Percentiles rank a stretch among this genome's conserved stretches.
These are phyloP conservation scores for Tetrapisispora iriomotensis DNA, from an alignment of 805 yeast genomes.

Conservation along the genomic window DNA sequence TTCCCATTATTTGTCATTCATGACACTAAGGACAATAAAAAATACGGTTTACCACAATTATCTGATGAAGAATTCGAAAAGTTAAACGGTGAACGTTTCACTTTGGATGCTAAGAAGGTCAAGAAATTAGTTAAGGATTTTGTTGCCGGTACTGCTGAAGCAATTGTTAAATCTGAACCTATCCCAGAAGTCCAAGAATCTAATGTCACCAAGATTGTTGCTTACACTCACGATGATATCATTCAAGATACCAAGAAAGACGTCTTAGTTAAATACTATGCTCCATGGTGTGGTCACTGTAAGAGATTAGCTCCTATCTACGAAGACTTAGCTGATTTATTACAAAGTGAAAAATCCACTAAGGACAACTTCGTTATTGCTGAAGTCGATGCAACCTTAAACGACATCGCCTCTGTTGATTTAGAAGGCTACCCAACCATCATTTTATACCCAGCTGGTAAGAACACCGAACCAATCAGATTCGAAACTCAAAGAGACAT, in stretches of 20 bases:
- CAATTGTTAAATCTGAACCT: slow-evolving; percentile 76
- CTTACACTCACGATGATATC: slow-evolving; percentile 66
- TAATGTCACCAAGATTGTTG: slow-evolving; percentile 70
- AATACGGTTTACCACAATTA: slow-evolving; percentile 66
- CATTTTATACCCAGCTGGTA: slow-evolving; percentile 81
- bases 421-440: slow-evolving; percentile 90
- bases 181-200: slow-evolving; percentile 76
- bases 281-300: slow-evolving; percentile 98
- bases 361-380: slow-evolving; percentile 60
- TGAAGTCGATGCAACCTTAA: slow-evolving; percentile 78
- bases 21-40: slow-evolving; percentile 54
- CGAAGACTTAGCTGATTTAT: slow-evolving; percentile 75
- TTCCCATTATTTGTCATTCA: slow-evolving; percentile 85
- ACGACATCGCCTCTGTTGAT: slow-evolving; percentile 69
- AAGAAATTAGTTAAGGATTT: slow-evolving; percentile 53
- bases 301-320: slow-evolving; percentile 80
- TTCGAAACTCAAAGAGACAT: slow-evolving; percentile 67
- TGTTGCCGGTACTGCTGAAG: slow-evolving; percentile 52
- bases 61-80: slow-evolving; percentile 24
- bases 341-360: slow-evolving; percentile 40
- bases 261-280: slow-evolving; percentile 82
- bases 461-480: slow-evolving; percentile 52
- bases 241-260: slow-evolving; percentile 51
- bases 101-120: slow-evolving; percentile 44
- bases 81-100: slow-evolving; percentile 15